Base-by-base conservation (phyloP, 2,329 filamentous ascomycete species). In the Emmonsiellopsis sp. region DNA sequence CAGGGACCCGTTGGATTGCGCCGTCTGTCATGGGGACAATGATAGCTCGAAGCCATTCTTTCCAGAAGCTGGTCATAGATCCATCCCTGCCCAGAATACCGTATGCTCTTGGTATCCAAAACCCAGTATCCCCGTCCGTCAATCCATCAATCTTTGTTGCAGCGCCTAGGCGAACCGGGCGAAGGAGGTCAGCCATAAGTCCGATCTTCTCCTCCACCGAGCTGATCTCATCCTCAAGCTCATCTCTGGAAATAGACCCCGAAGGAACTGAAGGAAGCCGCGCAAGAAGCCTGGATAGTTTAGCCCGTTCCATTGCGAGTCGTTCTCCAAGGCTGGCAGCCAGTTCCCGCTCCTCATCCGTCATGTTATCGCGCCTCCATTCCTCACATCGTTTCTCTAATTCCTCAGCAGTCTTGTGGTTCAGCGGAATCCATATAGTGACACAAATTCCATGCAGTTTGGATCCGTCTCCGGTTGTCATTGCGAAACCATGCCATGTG, bases 401-500 rank as follows among this genome's bases (percentile, higher is more conserved):
- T 56, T 91, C 87, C 52, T 91, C 88, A 1, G 93, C 91, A 5
- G 92, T 85, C 54, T 86, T 83, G 9, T 84, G 77, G 57, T 88
- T 88, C 52, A 98, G 72, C 0, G 93, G 90, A 52, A 90, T 88
- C 93, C 93, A 98, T 42, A 97, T 81, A 52, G 90, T 94, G 53
- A 96, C 80, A 57, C 87, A 91, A 55, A 97, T 88, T 36, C 90
- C 92, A 65, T 97, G 92, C 17, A 97, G 77, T 68, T 93, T 95
- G 53, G 88, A 87, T 62, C 89, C 92, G 66, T 97, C 91, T 53
- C 88, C 87, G 21, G 86, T 87, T 2, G 93, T 98, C 93, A 98
- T 97, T 57, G 89, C 91, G 66, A 98, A 98, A 48, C 93, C 93
- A 71, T 98, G 93, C 93, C 93, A 98, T 27, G 91, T 96, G n/a